phyloP scores from a whole-genome alignment of 257 asterid genomes.

The Ilex asprella region DNA sequence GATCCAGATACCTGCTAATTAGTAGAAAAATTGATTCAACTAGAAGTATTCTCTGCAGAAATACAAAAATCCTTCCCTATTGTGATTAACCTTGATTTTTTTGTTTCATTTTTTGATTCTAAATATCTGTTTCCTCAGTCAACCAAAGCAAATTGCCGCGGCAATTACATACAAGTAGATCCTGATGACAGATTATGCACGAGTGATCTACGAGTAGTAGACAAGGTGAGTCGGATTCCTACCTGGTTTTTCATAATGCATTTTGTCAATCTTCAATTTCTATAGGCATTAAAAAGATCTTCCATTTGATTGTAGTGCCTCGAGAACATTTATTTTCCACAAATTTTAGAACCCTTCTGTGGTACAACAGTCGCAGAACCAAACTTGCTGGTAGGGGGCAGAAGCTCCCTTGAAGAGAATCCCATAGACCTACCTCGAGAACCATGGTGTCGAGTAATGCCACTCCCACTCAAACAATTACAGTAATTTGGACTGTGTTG shows the following conservation, averaged over 20 bases:
- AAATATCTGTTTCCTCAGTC: neutral
- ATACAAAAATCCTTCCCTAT: no score
- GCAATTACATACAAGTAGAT: neutral
- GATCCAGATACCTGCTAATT: no score
- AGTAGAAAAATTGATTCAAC: no score
- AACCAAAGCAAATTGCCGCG: neutral
- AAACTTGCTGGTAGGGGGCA: neutral
- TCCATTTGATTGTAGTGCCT: no score
- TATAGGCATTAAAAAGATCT: no score
- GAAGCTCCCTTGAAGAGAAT: neutral
- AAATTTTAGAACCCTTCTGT: slow-evolving; percentile 29
- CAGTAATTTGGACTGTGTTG: neutral
- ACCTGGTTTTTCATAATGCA: no score
- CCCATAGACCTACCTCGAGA: neutral
- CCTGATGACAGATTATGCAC: neutral
- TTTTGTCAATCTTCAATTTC: no score
- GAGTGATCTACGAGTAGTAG: neutral
- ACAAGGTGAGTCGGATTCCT: neutral
- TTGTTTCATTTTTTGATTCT: no score
- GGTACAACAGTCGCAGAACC: neutral
- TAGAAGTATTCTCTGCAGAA: no score
- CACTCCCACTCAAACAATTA: neutral
- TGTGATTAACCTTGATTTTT: no score
- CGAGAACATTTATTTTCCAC: neutral
- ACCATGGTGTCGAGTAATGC: slow-evolving; percentile 27